phyloP scores from a whole-genome alignment of 768 basidiomycete genomes.

The Podaxis pistillaris region DNA sequence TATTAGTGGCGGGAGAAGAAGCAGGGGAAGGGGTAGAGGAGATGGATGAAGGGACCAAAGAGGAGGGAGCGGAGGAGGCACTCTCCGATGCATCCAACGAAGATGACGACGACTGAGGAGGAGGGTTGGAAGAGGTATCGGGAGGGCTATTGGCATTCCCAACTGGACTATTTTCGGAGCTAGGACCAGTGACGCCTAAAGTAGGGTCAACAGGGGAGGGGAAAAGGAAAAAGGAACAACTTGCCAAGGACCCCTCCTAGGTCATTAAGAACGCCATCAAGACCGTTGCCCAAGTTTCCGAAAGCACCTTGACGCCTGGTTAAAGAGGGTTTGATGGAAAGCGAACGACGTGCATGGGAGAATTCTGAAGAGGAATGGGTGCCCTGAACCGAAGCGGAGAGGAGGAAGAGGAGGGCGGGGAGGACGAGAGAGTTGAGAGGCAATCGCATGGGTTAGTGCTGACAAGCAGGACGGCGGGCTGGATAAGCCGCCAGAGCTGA shows the following conservation, averaged over 20 bases:
- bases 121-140: background rate
- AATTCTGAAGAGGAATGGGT: constrained; percentile 36
- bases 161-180: background rate
- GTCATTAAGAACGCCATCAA: background rate
- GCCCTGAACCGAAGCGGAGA: constrained; percentile 28
- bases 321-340: constrained; percentile 13
- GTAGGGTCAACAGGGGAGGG: background rate
- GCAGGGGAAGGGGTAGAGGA: background rate
- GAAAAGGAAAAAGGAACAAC: background rate
- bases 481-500: constrained; percentile 23
- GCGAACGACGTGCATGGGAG: constrained; percentile 34
- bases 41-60: background rate
- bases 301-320: constrained; percentile 10
- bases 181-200: background rate
- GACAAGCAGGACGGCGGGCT: constrained; percentile 25
- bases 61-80: background rate
- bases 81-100: background rate
- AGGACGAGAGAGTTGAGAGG: constrained; percentile 27
- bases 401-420: constrained; percentile 27
- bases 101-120: background rate
- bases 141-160: background rate
- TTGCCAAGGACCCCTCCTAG: background rate
- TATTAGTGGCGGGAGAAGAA: background rate
- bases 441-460: constrained; percentile 30
- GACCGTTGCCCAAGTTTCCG: background rate